phyloP scores from a whole-genome alignment of 73 alveolate genomes.

The Blepharisma japonicum region DNA sequence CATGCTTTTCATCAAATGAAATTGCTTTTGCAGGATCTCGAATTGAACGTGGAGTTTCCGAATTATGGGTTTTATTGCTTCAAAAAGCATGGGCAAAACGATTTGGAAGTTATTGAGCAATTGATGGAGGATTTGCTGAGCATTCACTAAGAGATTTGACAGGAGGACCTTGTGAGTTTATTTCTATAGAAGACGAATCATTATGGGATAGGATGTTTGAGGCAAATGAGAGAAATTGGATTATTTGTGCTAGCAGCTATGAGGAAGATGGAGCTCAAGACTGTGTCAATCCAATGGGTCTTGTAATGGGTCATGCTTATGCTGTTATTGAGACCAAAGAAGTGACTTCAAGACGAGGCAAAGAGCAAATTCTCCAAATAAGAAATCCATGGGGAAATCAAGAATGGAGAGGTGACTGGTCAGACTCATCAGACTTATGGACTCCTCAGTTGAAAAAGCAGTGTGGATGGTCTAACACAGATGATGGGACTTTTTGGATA shows the following conservation, averaged over 20 bases:
- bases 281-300: conserved; percentile 65
- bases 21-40: conserved; percentile 67
- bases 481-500: conserved; percentile 91
- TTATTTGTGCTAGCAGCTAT: conserved; percentile 73
- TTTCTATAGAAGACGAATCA: conserved; percentile 67
- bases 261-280: conserved; percentile 45
- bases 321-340: conserved; percentile 68
- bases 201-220: conserved; percentile 64
- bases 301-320: conserved; percentile 90
- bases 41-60: conserved; percentile 76
- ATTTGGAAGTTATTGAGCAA: conserved; percentile 88
- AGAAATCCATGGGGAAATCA: conserved; percentile 95
- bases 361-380: conserved; percentile 70
- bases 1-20: conserved; percentile 59
- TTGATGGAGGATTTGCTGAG: conserved; percentile 87
- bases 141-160: conserved; percentile 84
- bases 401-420: conserved; percentile 97
- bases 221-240: conserved; percentile 66
- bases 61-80: conserved; percentile 94
- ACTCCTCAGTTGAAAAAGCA: conserved; percentile 83
- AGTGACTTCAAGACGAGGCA: conserved; percentile 53
- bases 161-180: conserved; percentile 85
- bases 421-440: conserved; percentile 83
- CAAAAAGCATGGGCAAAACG: conserved; percentile 99
- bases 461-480: conserved; percentile 55